Conservation (phyloP, 306 rosid species). For the Bauhinia variegata region DNA sequence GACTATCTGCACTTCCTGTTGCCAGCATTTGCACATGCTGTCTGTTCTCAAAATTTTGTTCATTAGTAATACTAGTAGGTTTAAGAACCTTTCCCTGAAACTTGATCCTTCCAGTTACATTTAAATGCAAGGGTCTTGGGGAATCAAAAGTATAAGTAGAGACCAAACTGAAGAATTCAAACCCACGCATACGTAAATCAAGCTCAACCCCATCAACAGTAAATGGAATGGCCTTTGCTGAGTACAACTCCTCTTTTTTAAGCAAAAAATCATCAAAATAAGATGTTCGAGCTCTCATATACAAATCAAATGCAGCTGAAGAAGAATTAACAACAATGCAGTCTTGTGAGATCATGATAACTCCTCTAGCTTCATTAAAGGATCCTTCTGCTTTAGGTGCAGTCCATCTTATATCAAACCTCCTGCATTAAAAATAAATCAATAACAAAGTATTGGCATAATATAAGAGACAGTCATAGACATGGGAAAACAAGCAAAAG, state of each 20-base stretch:
- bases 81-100: conserved; percentile 81
- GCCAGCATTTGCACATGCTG: conserved; percentile 40
- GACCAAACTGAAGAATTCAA: conserved; percentile 76
- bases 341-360: conserved; percentile 76
- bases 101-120: conserved; percentile 84
- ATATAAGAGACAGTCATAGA: conserved; percentile 32
- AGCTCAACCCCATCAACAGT: conserved; percentile 71
- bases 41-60: conserved; percentile 54
- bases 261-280: conserved; percentile 51
- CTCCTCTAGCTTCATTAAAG: conserved; percentile 89
- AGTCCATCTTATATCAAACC: conserved; percentile 83
- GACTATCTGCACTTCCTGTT: conserved; percentile 51
- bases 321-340: conserved; percentile 66
- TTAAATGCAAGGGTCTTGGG: conserved; percentile 77
- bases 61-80: conserved; percentile 44
- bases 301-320: conserved; percentile 83
- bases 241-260: conserved; percentile 44
- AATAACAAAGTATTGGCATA: conserved; percentile 28
- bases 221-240: conserved; percentile 55
- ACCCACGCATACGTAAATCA: conserved; percentile 85
- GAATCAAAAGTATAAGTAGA: conserved; percentile 74
- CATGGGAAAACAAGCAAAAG: conserved; percentile 9
- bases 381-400: conserved; percentile 89
- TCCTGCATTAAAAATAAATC: conserved; percentile 50
- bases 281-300: conserved; percentile 67